Evolutionary conservation across 306 rosid species (phyloP).

Genomic region (Vigna radiata): DNA sequence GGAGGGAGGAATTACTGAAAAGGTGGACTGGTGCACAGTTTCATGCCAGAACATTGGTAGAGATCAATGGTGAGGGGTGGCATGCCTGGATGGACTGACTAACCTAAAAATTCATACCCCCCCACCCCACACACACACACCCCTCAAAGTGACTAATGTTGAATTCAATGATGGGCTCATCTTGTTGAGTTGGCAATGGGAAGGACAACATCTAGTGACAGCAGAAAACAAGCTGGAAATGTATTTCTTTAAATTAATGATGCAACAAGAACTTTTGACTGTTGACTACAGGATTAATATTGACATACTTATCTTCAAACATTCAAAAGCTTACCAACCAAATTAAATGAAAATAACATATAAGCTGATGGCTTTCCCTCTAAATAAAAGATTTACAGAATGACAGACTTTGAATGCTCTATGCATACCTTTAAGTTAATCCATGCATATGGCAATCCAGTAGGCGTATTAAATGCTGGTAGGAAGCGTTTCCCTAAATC

Average conservation of each 20-base stretch:
- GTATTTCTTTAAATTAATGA: not conserved
- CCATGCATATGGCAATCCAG: constrained; percentile 99
- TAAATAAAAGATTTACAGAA: constrained; percentile 20
- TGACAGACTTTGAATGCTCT: constrained; percentile 20
- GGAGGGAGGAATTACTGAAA: not conserved
- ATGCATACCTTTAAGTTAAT: constrained; percentile 84
- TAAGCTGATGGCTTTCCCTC: not conserved
- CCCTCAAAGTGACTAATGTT: not conserved
- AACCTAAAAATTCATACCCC: not conserved
- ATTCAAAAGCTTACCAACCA: constrained; percentile 19
- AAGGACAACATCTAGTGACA: constrained; percentile 6
- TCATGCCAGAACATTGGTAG: not conserved
- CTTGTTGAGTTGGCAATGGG: not conserved
- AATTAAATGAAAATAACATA: constrained; percentile 10
- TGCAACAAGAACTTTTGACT: constrained; percentile 21
- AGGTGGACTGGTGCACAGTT: not conserved
- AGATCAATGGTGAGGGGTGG: not conserved
- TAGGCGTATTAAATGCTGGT: constrained; percentile 86
- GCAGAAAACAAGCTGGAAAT: not conserved
- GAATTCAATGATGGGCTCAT: not conserved
- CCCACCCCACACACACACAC: no score
- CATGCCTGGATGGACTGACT: not conserved
- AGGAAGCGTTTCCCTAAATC: constrained; percentile 88
- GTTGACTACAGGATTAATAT: not conserved
- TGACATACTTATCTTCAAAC: constrained; percentile 23